Evolutionary conservation across 2,329 filamentous ascomycete species (phyloP), one percentile per base, ranked within the genome.

Genomic region (Botryotinia convoluta): DNA sequence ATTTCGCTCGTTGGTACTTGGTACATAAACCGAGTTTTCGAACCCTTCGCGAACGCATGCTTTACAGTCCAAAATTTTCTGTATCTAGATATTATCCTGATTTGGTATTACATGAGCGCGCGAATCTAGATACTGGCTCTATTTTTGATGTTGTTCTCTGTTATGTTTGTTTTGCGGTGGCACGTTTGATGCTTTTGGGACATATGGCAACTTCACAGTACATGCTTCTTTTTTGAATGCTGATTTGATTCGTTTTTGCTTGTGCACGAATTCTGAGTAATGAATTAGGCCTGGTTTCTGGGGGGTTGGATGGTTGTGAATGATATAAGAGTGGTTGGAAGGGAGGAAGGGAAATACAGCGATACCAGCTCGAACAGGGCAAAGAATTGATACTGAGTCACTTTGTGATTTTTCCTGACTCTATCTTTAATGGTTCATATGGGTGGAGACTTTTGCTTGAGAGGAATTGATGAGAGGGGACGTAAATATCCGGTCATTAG

Each of bases 121-220:
- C 48, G 6, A 44, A 22, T 16, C 10, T 42, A 39, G 54, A 32
- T 51, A 44, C 6, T 29, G 9, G 29, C 29, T 44, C n/a, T 42
- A 16, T 59, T 20, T 54, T 68, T 29, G 51, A 29, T 57, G n/a
- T 26, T 35, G 14, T n/a, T 57, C 29, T 57, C 18, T 26, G 4
- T 42, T 57, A 42, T 32, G 18, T 48, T 39, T 39, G 32, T 9
- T 29, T 39, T 39, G 48, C 10, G 48, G 65, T 54, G 65, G 65
- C 10, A 51, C 48, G 16, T 44, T 69, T 57, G 48, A 42, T 12
- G 20, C n/a, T n/a, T 29, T 59, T 57, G 48, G 65, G 65, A 69
- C 65, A 57, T 32, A 57, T 51, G 65, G 65, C 35, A 69, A 69
- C 65, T 69, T 69, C 65, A 69, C 65, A 69, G 65, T 69, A 69